These are phyloP conservation scores for Drechslerella stenobrocha DNA, from an alignment of 2,329 filamentous ascomycete genomes.

Conservation along the genomic window DNA sequence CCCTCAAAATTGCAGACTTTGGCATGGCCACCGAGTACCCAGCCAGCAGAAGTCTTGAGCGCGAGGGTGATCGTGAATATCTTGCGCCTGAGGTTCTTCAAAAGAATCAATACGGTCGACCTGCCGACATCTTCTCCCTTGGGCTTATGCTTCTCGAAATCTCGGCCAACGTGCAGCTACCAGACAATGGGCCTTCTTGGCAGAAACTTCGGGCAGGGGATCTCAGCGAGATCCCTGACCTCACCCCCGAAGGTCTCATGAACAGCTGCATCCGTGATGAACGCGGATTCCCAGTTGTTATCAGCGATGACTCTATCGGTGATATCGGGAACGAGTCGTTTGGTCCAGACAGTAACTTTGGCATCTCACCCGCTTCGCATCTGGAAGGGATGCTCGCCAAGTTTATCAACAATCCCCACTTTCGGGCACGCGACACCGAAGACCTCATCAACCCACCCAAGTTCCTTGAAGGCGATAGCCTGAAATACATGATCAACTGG, in stretches of 20 bases:
- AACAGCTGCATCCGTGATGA: slow-evolving; percentile 70
- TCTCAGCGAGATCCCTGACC: slow-evolving; percentile 80
- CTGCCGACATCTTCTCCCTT: slow-evolving; percentile 89
- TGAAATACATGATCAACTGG: slow-evolving; percentile 81
- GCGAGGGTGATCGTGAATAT: slow-evolving; percentile 94
- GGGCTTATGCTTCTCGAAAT: slow-evolving; percentile 94
- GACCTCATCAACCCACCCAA: slow-evolving; percentile 71
- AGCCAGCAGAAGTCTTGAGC: slow-evolving; percentile 74
- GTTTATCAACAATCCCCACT: slow-evolving; percentile 44
- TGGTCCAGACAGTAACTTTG: slow-evolving; percentile 29
- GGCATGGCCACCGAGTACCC: slow-evolving; percentile 80
- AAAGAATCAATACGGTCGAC: slow-evolving; percentile 74
- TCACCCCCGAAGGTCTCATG: slow-evolving; percentile 77
- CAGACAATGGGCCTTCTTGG: slow-evolving; percentile 91
- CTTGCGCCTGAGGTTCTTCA: slow-evolving; percentile 90
- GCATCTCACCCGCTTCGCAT: slow-evolving; percentile 21
- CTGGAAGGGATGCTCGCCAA: slow-evolving; percentile 33
- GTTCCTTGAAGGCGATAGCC: slow-evolving; percentile 88
- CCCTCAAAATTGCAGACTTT: slow-evolving; percentile 83
- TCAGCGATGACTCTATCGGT: slow-evolving; percentile 53
- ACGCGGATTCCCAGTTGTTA: slow-evolving; percentile 67
- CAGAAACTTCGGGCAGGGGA: slow-evolving; percentile 85
- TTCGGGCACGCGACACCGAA: slow-evolving; percentile 54
- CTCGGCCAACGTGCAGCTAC: slow-evolving; percentile 88
- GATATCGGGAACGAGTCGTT: slow-evolving; percentile 50